Evolutionary conservation across 202 grass and related monocot genomes (phyloP).

Genomic region (Cymbopogon flexuosus): DNA sequence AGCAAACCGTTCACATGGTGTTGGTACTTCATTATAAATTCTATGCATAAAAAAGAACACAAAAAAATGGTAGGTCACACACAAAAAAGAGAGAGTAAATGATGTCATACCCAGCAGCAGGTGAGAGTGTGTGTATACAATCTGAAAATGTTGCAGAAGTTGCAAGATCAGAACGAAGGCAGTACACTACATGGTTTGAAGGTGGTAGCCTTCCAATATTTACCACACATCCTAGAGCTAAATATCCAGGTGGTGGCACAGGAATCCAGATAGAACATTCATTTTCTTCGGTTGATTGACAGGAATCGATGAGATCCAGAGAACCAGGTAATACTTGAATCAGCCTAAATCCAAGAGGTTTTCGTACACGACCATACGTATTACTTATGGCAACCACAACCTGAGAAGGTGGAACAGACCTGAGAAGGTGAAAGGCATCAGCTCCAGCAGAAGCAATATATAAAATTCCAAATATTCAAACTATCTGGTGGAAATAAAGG

Average conservation of each 20-base stretch:
- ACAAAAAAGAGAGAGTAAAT: constrained; percentile 3
- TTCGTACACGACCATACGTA: constrained; percentile 86
- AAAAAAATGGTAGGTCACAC: constrained; percentile 18
- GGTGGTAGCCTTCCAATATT: constrained; percentile 70
- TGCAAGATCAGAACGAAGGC: constrained; percentile 85
- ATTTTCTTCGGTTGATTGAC: constrained; percentile 34
- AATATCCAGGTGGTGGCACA: constrained; percentile 75
- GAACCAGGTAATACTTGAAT: constrained; percentile 56
- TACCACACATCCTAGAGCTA: constrained; percentile 78
- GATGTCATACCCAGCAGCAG: constrained; percentile 53
- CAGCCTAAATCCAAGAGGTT: constrained; percentile 80
- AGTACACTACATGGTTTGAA: constrained; percentile 78
- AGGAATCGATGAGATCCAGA: constrained; percentile 22
- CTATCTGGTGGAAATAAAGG: neutral
- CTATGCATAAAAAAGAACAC: neutral
- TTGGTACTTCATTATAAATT: constrained; percentile 1
- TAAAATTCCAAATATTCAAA: neutral
- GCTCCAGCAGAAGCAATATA: constrained; percentile 25
- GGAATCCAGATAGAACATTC: constrained; percentile 94
- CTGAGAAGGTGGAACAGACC: constrained; percentile 88
- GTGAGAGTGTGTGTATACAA: constrained; percentile 47
- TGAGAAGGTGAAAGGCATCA: constrained; percentile 37
- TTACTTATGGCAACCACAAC: constrained; percentile 93
- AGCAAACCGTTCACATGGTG: neutral
- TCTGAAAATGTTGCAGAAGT: constrained; percentile 76